Conservation (phyloP, 2,329 filamentous ascomycete genomes). For the Knoxdaviesia capensis region DNA sequence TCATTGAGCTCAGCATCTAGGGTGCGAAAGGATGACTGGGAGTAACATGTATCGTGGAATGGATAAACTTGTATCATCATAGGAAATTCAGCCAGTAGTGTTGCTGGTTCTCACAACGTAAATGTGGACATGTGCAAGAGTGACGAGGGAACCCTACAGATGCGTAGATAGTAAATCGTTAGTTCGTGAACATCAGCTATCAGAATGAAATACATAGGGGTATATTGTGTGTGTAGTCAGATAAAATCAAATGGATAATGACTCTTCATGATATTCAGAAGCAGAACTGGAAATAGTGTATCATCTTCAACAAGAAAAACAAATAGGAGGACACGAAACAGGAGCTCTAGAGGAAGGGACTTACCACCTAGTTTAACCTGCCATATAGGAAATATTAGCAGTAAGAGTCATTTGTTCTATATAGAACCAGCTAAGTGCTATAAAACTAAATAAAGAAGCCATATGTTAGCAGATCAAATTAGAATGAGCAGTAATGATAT, state of each 20-base stretch:
- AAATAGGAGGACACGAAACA: slow-evolving; percentile 8
- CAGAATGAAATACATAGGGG: background rate
- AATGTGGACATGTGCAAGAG: background rate
- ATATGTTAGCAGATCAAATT: slow-evolving; percentile 1
- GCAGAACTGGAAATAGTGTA: slow-evolving; percentile 48
- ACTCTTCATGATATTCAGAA: slow-evolving; percentile 49
- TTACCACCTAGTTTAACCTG: too few species aligned
- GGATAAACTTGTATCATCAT: slow-evolving; percentile 44
- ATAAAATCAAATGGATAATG: slow-evolving; percentile 16
- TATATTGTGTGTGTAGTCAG: background rate
- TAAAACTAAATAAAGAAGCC: background rate
- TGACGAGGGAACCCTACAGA: background rate
- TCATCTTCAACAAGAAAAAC: slow-evolving; percentile 32
- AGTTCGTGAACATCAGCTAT: background rate
- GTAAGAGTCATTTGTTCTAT: background rate
- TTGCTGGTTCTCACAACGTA: background rate
- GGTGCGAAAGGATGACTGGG: slow-evolving; percentile 60
- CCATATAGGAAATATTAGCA: too few species aligned
- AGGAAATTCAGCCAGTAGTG: too few species aligned
- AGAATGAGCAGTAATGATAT: background rate
- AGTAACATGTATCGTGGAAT: slow-evolving; percentile 49
- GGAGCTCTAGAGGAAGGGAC: background rate
- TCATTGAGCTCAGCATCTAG: slow-evolving; percentile 37
- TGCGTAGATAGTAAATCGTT: background rate
- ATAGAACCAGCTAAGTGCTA: background rate